phyloP scores from a whole-genome alignment of 2,329 filamentous ascomycete genomes.

The Clarireedia homoeocarpa region DNA sequence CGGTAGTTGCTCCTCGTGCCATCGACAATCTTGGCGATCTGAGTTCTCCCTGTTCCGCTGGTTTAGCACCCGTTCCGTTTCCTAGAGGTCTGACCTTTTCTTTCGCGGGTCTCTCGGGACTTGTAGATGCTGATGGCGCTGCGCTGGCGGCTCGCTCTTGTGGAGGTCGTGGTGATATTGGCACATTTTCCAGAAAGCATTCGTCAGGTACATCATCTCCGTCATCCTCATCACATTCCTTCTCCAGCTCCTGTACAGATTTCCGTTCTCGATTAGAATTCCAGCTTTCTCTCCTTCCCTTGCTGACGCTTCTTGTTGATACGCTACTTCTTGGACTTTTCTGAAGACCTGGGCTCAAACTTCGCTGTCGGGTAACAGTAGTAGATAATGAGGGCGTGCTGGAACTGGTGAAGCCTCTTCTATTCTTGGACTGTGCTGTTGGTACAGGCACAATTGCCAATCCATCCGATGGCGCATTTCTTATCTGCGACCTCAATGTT shows the following conservation, averaged over 20 bases:
- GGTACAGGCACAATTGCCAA: conserved; percentile 25
- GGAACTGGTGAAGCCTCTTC: conserved; percentile 21
- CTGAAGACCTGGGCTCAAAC: conserved; percentile 22
- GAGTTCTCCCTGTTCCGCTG: conserved; percentile 51
- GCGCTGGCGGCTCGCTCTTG: conserved; percentile 47
- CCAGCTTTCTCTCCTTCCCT: conserved; percentile 47
- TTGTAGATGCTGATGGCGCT: conserved; percentile 38
- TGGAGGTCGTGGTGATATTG: conserved; percentile 64
- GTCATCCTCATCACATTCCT: conserved; percentile 69
- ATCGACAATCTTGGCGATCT: conserved; percentile 37
- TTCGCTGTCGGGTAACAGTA: conserved; percentile 24
- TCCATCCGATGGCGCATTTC: conserved; percentile 20
- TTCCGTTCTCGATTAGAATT: conserved; percentile 59
- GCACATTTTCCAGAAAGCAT: conserved; percentile 72
- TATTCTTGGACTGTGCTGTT: conserved; percentile 12
- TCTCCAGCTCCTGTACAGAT: conserved; percentile 61
- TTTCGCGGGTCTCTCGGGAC: conserved; percentile 25
- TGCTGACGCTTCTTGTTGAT: conserved; percentile 13
- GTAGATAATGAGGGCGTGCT: conserved; percentile 18
- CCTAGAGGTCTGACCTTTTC: conserved; percentile 32
- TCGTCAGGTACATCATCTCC: conserved; percentile 74
- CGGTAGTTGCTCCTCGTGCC: conserved; percentile 28
- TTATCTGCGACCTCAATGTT: conserved; percentile 22
- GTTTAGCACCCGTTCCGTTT: conserved; percentile 55
- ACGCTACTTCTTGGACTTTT: conserved; percentile 18